Base-by-base conservation (phyloP, 148 eudicot species). In the Silene uniflora region DNA sequence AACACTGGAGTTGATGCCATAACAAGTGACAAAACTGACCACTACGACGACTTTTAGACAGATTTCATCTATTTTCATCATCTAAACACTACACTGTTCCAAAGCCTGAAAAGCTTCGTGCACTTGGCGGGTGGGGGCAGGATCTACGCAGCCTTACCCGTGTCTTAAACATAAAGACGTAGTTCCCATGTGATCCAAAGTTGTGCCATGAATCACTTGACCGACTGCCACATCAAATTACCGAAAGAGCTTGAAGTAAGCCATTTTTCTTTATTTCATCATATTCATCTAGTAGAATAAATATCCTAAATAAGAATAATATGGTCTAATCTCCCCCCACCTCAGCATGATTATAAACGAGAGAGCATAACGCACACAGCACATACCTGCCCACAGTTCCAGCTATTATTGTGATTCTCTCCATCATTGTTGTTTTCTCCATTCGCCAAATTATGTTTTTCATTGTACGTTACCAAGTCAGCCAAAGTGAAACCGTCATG, bases 401-500 rank as follows among this genome's bases (percentile, higher is more conserved):
- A 96, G 87, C 97, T 96, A 77, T 88, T 89, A 75, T 96, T 92
- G 76, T 96, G 97, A 80, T 89, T 91, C 81, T 96, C 99, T n/a
- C 99, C 99, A 77, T 95, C 99, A 21, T 85, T 89, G 84, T 95
- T 95, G 79, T 95, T 88, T 85, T 95, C 99, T 9, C 99, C 99
- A 85, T 95, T 95, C 25, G 99, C 90, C 86, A 91, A 65, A 81
- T 95, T 95, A 81, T 95, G 91, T 71, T 95, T 95, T 73, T 86
- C 82, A 75, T 92, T 95, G 78, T 95, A 95, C 44, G 85, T 95
- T 75, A 95, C 99, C 62, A 95, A 80, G 79, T 95, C 99, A 72
- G 89, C 96, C 81, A 95, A 83, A 61, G 96, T 91, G 85, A 95
- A 95, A 76, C 99, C 99, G 85, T 95, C 99, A 85, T 95, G 98